phyloP scores from a whole-genome alignment of 1,284 basidiomycete species.

The Lentinus polychrous region DNA sequence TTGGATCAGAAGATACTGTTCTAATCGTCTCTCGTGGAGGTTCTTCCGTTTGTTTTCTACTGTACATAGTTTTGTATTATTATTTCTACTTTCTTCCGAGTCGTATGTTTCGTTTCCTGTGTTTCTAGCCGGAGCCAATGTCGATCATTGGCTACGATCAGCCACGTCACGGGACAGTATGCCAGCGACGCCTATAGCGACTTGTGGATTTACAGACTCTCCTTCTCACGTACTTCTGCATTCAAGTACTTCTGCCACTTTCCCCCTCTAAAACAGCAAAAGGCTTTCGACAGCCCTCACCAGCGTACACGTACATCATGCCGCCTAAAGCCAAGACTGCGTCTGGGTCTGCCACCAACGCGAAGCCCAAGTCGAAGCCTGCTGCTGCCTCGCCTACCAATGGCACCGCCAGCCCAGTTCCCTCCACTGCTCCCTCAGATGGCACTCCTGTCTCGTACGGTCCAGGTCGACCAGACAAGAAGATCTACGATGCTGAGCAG shows the following conservation, averaged over 20 bases:
- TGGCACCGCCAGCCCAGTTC: slow-evolving; percentile 28
- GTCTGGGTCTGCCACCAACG: slow-evolving; percentile 31
- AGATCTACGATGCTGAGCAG: slow-evolving; percentile 77
- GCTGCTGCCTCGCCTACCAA: slow-evolving; percentile 15
- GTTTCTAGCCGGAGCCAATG: not conserved
- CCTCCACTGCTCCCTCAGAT: slow-evolving; percentile 37
- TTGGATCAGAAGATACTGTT: slow-evolving; percentile 69
- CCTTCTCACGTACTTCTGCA: slow-evolving; percentile 4
- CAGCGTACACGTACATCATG: not conserved
- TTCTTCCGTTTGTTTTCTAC: slow-evolving; percentile 2
- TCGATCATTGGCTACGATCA: slow-evolving; percentile 3
- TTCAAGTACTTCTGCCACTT: slow-evolving; percentile 18
- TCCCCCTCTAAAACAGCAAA: slow-evolving; percentile 10
- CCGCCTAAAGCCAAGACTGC: slow-evolving; percentile 33
- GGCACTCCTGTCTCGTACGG: slow-evolving; percentile 36
- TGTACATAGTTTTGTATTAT: slow-evolving; percentile 8
- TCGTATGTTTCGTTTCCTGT: too few species aligned
- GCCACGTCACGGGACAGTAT: slow-evolving; percentile 8
- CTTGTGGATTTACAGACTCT: not conserved
- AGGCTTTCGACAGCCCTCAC: too few species aligned
- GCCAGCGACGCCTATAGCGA: not conserved
- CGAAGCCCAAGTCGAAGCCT: slow-evolving; percentile 34
- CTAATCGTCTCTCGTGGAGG: slow-evolving; percentile 24
- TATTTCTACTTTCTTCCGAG: not conserved
- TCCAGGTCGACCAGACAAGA: slow-evolving; percentile 74